Conservation (phyloP, 805 yeast genomes). For the Suhomyces vadensis region DNA sequence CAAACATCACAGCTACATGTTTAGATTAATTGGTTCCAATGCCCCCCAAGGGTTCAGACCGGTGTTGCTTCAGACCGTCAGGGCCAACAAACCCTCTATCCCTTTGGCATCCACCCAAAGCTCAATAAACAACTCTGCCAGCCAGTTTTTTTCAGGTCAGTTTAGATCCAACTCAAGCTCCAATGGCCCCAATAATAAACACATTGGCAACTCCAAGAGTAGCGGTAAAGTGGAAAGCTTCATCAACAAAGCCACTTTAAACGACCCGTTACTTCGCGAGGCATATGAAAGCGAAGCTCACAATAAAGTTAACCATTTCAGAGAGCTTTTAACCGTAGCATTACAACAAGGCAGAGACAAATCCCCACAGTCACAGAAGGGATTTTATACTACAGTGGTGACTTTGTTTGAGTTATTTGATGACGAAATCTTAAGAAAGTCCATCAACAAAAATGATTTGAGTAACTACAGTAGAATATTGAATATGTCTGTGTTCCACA, state of each 20-base stretch:
- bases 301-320: slow-evolving; percentile 27
- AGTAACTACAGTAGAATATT: slow-evolving; percentile 22
- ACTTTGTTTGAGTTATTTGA: slow-evolving; percentile 10
- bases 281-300: slow-evolving; percentile 20
- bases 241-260: slow-evolving; percentile 18
- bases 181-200: slow-evolving; percentile 6
- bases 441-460: slow-evolving; percentile 23
- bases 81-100: slow-evolving; percentile 22
- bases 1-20: slow-evolving; percentile 25
- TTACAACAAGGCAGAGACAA: slow-evolving; percentile 16
- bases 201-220: slow-evolving; percentile 3
- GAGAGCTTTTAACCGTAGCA: slow-evolving; percentile 28
- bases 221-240: slow-evolving; percentile 19
- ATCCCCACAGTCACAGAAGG: slow-evolving; percentile 7
- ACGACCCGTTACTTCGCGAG: slow-evolving; percentile 25
- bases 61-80: slow-evolving; percentile 38
- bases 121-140: slow-evolving; percentile 1
- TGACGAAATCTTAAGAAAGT: slow-evolving; percentile 18
- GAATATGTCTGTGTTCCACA: slow-evolving; percentile 27
- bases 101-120: slow-evolving; percentile 4
- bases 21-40: slow-evolving; percentile 39
- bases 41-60: slow-evolving; percentile 40
- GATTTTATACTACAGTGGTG: slow-evolving; percentile 7
- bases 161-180: slow-evolving; percentile 23
- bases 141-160: slow-evolving; percentile 9